Evolutionary conservation across 306 rosid genomes (phyloP), one percentile per base, ranked within the genome.

Genomic region (Corylus avellana): DNA sequence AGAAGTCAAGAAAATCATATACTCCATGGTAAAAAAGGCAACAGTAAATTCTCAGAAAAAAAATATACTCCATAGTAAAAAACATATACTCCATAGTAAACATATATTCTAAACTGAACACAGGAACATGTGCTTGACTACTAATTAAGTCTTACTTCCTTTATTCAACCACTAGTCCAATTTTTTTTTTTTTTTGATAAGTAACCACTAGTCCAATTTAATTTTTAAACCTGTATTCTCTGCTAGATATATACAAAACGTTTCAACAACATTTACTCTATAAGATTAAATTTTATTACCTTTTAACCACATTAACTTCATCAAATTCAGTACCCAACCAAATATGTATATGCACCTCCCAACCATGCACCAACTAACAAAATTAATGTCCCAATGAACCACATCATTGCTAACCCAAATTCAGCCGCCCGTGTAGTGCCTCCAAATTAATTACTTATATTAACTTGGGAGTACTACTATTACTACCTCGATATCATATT

Each of bases 1-100:
- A 55, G 75, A 81, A 79, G 90, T 92, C 83, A 92, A 91, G 93
- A 84, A 83, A 84, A 86, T 64, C 81, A 82, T 39, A 68, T 46
- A 49, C 7, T 78, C 61, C 80, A 4, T n/a, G 3, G 14, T 25
- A 71, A 71, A 3, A 25, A 5, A 47, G n/a, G 58, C 25, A 47
- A 72, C 69, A 67, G 50, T 25, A 64, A n/a, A 75, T 74, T 67
- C 25, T 48, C 74, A 70, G 10, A 72, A 72, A n/a, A n/a, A 17
- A 22, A 3, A 48, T 61, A 75, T 56, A 83, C 48, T 56, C 73
- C 69, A 83, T 9, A 71, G 77, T 20, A 1, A 58, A 6, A 5
- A 27, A 58, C 25, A 22, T 22, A 22, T 22, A 22, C 25, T 22
- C 25, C 25, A 22, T 22, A 3, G 66, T 12, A 58, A 27, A 14